Evolutionary conservation across 148 eudicot genomes (phyloP).

Genomic region (Bassia scoparia): DNA sequence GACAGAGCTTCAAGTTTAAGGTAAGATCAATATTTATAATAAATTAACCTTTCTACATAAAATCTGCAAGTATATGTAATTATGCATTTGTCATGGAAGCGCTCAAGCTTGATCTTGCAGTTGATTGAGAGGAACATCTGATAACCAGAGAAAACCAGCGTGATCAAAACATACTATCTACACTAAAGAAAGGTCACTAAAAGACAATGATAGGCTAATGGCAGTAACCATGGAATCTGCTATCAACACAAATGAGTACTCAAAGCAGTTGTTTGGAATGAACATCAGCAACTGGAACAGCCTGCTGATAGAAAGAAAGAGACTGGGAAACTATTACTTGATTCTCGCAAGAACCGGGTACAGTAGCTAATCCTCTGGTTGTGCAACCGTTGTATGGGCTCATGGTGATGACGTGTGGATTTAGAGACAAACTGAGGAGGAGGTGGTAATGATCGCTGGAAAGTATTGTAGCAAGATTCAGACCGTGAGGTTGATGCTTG

Average conservation of each 20-base stretch:
- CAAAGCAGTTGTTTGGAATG: constrained; percentile 63
- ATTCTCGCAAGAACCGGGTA: constrained; percentile 32
- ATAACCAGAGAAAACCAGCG: constrained; percentile 22
- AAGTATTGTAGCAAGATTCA: constrained; percentile 76
- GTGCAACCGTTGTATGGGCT: constrained; percentile 45
- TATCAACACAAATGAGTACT: constrained; percentile 90
- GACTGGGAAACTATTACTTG: constrained; percentile 35
- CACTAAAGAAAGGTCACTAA: not conserved
- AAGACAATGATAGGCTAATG: constrained; percentile 3
- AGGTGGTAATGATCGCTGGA: constrained; percentile 73
- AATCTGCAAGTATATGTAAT: constrained; percentile 81
- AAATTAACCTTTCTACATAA: constrained; percentile 78
- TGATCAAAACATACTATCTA: not conserved
- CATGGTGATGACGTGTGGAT: constrained; percentile 57
- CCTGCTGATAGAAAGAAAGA: constrained; percentile 40
- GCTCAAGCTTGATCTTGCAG: constrained; percentile 91
- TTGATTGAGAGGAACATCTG: constrained; percentile 89
- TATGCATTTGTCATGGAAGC: constrained; percentile 86
- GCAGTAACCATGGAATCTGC: constrained; percentile 87
- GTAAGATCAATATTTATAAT: too few relatives aligned
- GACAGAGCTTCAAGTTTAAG: not conserved
- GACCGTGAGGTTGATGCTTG: constrained; percentile 95
- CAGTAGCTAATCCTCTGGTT: constrained; percentile 37
- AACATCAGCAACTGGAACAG: constrained; percentile 51
- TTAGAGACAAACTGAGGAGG: constrained; percentile 86